These are phyloP conservation scores for Dendrocalamus latiflorus DNA, from an alignment of 202 grass and related monocot genomes.

Conservation along the genomic window DNA sequence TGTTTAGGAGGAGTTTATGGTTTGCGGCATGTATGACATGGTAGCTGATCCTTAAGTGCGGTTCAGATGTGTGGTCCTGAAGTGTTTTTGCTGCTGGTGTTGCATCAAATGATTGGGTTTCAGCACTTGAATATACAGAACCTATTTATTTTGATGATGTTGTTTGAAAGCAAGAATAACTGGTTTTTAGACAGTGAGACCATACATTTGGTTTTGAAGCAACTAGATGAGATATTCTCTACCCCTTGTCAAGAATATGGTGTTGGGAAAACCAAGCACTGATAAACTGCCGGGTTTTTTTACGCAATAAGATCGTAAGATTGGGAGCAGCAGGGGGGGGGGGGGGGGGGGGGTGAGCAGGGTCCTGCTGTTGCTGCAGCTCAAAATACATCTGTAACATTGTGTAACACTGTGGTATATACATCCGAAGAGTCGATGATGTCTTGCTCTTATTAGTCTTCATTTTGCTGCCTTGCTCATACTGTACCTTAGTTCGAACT, in stretches of 20 bases:
- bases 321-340: neutral
- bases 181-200: neutral
- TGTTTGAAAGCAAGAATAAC: neutral
- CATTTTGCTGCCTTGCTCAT: constrained; percentile 4
- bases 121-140: neutral
- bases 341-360: neutral
- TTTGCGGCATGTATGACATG: neutral
- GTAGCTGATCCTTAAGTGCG: neutral
- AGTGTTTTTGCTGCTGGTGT: constrained; percentile 15
- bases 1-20: neutral
- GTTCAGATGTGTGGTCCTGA: neutral
- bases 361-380: neutral
- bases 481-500: neutral
- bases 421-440: neutral
- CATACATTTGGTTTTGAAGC: neutral
- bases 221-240: neutral
- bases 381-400: neutral
- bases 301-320: neutral
- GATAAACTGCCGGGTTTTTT: neutral
- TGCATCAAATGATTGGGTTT: neutral
- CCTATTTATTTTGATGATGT: neutral
- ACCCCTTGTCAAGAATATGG: neutral
- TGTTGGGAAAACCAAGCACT: neutral
- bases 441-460: neutral
- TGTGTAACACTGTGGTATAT: neutral